Percentiles rank a stretch among this genome's conserved stretches.
Conservation (phyloP, 176 grass and related monocot species). For the Elymus sibiricus region DNA sequence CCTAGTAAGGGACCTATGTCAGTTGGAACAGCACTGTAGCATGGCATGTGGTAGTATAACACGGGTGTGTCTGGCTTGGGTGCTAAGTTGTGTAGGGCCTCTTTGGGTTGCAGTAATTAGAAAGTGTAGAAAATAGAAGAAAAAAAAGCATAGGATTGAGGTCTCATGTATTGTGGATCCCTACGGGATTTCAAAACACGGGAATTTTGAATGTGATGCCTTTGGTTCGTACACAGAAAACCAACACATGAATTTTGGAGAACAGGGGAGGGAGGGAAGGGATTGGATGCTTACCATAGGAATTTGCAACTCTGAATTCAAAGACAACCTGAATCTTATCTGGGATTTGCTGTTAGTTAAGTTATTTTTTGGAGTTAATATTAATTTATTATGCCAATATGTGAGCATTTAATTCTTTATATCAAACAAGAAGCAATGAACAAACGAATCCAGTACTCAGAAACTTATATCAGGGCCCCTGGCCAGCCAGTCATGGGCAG, state of each 20-base stretch:
- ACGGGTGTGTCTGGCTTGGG: not conserved
- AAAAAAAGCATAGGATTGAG: not conserved
- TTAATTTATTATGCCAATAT: not conserved
- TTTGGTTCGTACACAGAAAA: not conserved
- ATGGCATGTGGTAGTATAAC: not conserved
- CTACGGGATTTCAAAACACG: not conserved
- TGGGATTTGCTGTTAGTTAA: not conserved
- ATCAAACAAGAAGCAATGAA: not conserved
- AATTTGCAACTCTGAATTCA: not conserved
- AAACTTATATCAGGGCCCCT: not conserved
- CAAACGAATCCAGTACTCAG: not conserved
- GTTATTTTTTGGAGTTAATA: not conserved
- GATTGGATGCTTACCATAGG: not conserved
- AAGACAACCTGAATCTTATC: not conserved
- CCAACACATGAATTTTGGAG: not conserved
- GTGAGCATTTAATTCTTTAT: not conserved
- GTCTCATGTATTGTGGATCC: not conserved
- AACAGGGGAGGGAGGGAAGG: not conserved
- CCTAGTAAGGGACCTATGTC: not conserved
- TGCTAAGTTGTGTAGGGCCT: not conserved
- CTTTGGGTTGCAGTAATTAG: not conserved
- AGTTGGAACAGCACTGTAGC: not conserved
- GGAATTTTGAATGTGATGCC: not conserved
- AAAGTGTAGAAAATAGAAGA: not conserved
- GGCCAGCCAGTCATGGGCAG: not conserved